These are phyloP conservation scores for Colletotrichum sp. DNA, from an alignment of 2,329 filamentous ascomycete genomes.

Conservation along the genomic window DNA sequence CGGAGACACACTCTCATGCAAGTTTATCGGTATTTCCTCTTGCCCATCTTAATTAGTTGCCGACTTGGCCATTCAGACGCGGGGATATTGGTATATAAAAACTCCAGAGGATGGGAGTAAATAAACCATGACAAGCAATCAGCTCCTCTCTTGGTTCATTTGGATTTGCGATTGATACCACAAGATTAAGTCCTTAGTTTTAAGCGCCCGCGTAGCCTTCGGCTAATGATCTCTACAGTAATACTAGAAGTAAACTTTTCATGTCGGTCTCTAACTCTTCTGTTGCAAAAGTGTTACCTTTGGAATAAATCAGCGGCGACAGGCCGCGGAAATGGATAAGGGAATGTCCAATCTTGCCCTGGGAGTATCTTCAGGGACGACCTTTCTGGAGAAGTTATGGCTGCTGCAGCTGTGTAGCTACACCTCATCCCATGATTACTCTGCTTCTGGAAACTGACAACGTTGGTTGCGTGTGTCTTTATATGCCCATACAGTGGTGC, in stretches of 20 bases:
- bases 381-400: not conserved
- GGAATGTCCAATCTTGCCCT: not conserved
- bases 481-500: not conserved
- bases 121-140: not conserved
- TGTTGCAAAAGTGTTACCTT: not conserved
- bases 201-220: not conserved
- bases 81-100: not conserved
- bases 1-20: not conserved
- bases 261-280: not conserved
- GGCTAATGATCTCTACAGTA: not conserved
- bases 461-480: not conserved
- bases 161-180: not conserved
- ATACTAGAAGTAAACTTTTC: not conserved
- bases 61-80: rapidly evolving
- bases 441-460: not conserved
- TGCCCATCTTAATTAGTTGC: not conserved
- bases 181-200: not conserved
- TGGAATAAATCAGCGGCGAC: not conserved
- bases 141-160: too few species aligned
- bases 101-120: not conserved
- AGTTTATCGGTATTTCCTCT: not conserved
- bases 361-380: not conserved
- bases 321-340: not conserved
- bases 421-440: too few species aligned
- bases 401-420: too few species aligned